Evolutionary conservation across 192 early-diverging fungal species (phyloP).

Genomic region (Entomortierella lignicola): DNA sequence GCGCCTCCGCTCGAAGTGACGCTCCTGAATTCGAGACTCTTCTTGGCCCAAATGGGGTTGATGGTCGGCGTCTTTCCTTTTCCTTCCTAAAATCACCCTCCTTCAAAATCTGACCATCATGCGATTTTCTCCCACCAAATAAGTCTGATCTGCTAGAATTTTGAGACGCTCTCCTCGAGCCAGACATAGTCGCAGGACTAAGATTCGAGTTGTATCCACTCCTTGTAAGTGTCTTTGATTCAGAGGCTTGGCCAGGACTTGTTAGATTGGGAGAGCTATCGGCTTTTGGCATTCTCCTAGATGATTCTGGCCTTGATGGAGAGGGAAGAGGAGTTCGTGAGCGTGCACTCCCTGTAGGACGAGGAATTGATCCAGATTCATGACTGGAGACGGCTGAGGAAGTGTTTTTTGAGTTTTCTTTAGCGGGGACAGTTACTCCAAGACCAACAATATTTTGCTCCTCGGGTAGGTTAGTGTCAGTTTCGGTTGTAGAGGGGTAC

Average conservation of each 20-base stretch:
- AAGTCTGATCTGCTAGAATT: conserved; percentile 16
- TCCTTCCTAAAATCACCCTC: conserved; percentile 11
- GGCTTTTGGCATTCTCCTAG: conserved; percentile 8
- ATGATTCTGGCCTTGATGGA: conserved; percentile 33
- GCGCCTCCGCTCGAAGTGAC: neutral
- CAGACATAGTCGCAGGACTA: neutral
- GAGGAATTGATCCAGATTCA: conserved; percentile 5
- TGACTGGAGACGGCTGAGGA: neutral
- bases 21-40: conserved; percentile 4
- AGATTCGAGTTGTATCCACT: neutral
- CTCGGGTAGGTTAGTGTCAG: neutral
- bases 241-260: conserved; percentile 10
- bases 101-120: conserved; percentile 8
- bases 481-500: neutral
- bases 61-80: conserved; percentile 13
- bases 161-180: conserved; percentile 26
- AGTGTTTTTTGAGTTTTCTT: neutral
- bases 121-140: conserved; percentile 4
- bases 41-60: neutral
- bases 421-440: conserved; percentile 19
- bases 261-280: conserved; percentile 6
- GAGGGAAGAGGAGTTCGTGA: conserved; percentile 13
- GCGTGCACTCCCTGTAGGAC: conserved; percentile 6
- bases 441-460: conserved; percentile 8
- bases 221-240: conserved; percentile 3